A percentile compares a stretch with the other conserved stretches of the same genome.
Conservation (phyloP, 2,329 filamentous ascomycete species). For the Pseudogymnoascus sp. region DNA sequence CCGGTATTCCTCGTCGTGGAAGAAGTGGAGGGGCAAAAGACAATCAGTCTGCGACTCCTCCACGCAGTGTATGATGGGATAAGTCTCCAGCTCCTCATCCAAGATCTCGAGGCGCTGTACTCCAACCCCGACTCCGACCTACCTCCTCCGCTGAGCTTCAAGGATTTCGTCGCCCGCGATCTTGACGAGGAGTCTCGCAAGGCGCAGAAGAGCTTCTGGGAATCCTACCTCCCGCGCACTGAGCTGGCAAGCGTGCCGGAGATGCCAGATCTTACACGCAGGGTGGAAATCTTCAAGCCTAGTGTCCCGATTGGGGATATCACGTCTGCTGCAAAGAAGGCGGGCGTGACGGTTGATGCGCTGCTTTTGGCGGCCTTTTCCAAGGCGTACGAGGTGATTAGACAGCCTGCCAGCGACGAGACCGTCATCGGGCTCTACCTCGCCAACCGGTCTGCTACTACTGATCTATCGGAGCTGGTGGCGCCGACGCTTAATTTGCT, state of each 20-base stretch:
- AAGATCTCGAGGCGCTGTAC: conserved; percentile 41
- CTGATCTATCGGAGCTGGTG: conserved; percentile 42
- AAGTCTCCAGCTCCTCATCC: conserved; percentile 60
- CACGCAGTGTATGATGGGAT: conserved; percentile 86
- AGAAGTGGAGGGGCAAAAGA: not conserved
- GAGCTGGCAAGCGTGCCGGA: conserved; percentile 15
- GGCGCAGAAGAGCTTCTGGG: conserved; percentile 37
- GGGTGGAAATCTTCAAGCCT: conserved; percentile 39
- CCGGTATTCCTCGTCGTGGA: conserved; percentile 23
- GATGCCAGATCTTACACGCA: conserved; percentile 16
- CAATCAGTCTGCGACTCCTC: conserved; percentile 57
- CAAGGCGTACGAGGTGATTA: conserved; percentile 28
- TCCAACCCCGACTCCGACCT: conserved; percentile 19
- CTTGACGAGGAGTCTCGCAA: not conserved
- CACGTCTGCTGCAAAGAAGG: conserved; percentile 35
- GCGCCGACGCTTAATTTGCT: conserved; percentile 76
- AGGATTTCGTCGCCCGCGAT: conserved; percentile 30
- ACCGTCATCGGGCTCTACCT: conserved; percentile 74
- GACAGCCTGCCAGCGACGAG: conserved; percentile 25
- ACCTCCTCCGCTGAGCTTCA: conserved; percentile 14
- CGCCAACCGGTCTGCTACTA: conserved; percentile 60
- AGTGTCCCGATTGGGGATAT: conserved; percentile 33
- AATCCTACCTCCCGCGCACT: conserved; percentile 33
- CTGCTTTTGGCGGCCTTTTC: conserved; percentile 69
- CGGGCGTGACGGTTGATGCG: conserved; percentile 63